Evolutionary conservation across 495 filamentous ascomycete species (phyloP), one percentile per base, ranked within the genome.

Genomic region (Talaromyces proteolyticus): DNA sequence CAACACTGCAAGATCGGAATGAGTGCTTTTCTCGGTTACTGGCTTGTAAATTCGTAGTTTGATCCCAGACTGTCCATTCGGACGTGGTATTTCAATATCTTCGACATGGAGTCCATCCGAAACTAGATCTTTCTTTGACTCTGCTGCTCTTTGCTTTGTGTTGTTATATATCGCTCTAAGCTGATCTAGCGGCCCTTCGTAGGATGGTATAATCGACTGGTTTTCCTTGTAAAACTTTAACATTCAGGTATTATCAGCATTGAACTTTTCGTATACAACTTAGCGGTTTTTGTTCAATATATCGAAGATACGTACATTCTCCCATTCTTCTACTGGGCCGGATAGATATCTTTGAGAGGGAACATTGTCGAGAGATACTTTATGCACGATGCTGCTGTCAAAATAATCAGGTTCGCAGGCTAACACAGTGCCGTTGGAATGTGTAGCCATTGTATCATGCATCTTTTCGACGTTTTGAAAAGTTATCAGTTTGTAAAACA

Each of bases 11-110:
- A 44, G 42, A 44, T 24, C 21, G 16, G 42, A 44, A 3, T 11
- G 19, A 6, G 21, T 24, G 18, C 22, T 24, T 44, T 34, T 34
- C 29, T 44, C 42, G 42, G 21, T 22, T 44, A 3, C 19, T 22
- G 42, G 42, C 42, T 44, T 44, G 42, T 44, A 44, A 44, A 44
- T 24, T 24, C 42, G 42, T 10, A 44, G 42, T 44, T 22, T 44
- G 21, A 44, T 22, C 42, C 19, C 18, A 44, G 42, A 23, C 21
- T 21, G 42, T 11, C 19, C 19, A 44, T 44, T 14, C n/a, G 4
- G 12, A 8, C 6, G 42, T 24, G 42, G 42, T 24, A 44, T 24
- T 44, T 44, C 42, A 22, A 44, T 24, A 24, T 44, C 42, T 44
- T 44, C 21, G 21, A 44, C 42, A 44, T 1, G 4, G 21, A 44